Evolutionary conservation across 345 rosid genomes (phyloP).

Genomic region (Rhodomyrtus tomentosa): DNA sequence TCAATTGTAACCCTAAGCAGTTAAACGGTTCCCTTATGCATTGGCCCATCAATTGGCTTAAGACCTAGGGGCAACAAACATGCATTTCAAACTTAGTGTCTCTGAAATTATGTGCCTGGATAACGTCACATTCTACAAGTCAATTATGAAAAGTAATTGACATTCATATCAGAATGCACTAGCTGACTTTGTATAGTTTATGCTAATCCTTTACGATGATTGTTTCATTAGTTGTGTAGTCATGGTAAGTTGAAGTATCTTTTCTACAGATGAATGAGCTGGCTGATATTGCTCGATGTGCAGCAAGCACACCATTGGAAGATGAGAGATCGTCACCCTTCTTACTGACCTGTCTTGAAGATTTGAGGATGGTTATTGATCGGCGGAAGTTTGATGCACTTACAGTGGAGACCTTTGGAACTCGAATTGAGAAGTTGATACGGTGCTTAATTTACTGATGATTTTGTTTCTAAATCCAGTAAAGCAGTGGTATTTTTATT

Average conservation of each 20-base stretch:
- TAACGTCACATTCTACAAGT: not conserved
- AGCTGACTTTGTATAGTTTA: not conserved
- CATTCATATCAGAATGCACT: not conserved
- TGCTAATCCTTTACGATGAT: not conserved
- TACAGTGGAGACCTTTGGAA: constrained; percentile 91
- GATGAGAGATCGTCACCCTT: constrained; percentile 64
- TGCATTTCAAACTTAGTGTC: not conserved
- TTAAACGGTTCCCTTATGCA: not conserved
- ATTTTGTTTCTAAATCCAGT: not conserved
- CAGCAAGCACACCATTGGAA: constrained; percentile 63
- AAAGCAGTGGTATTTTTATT: not conserved
- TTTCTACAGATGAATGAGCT: constrained; percentile 85
- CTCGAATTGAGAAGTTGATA: constrained; percentile 88
- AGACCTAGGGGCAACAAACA: not conserved
- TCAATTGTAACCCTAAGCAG: not conserved
- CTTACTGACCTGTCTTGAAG: constrained; percentile 75
- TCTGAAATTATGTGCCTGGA: not conserved
- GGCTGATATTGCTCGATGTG: constrained; percentile 95
- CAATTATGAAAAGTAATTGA: not conserved
- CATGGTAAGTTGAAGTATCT: constrained; percentile 7
- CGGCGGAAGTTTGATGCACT: constrained; percentile 93
- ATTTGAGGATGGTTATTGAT: constrained; percentile 67
- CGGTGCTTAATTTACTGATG: constrained; percentile 22
- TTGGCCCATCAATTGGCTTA: not conserved
- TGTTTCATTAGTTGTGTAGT: not conserved